Conservation (phyloP, 164 flowering plant species). For the Cinnamomum micranthum region DNA sequence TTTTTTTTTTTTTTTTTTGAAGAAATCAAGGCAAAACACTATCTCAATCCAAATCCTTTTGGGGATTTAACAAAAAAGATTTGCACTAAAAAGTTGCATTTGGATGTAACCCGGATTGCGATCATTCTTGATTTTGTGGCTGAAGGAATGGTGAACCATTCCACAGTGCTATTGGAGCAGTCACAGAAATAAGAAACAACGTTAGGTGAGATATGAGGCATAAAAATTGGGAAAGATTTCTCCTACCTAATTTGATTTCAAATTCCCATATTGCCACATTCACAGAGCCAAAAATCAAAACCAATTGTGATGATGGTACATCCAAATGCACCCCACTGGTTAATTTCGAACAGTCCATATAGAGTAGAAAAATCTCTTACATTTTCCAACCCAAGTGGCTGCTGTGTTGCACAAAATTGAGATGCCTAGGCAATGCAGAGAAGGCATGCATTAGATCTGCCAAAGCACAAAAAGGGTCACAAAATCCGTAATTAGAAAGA, state of each 20-base stretch:
- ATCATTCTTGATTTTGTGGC: neutral
- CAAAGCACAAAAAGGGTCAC: constrained; percentile 4
- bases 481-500: neutral
- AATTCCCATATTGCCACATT: too few species aligned
- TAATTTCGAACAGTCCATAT: neutral
- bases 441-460: constrained; percentile 86
- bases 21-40: neutral
- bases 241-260: too few species aligned
- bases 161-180: neutral
- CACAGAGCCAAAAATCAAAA: neutral
- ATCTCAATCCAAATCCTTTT: neutral
- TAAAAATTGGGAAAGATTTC: too few species aligned
- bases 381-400: constrained; percentile 85
- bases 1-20: too few species aligned
- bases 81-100: too few species aligned
- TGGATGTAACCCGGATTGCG: neutral
- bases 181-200: neutral
- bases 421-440: constrained; percentile 69
- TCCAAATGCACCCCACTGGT: neutral
- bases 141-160: neutral
- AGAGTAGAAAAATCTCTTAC: constrained; percentile 37
- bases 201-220: neutral
- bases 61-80: too few species aligned
- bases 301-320: neutral
- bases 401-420: constrained; percentile 81